Evolutionary conservation across 2,329 filamentous ascomycete genomes (phyloP).

Genomic region (Colletotrichum karsti): DNA sequence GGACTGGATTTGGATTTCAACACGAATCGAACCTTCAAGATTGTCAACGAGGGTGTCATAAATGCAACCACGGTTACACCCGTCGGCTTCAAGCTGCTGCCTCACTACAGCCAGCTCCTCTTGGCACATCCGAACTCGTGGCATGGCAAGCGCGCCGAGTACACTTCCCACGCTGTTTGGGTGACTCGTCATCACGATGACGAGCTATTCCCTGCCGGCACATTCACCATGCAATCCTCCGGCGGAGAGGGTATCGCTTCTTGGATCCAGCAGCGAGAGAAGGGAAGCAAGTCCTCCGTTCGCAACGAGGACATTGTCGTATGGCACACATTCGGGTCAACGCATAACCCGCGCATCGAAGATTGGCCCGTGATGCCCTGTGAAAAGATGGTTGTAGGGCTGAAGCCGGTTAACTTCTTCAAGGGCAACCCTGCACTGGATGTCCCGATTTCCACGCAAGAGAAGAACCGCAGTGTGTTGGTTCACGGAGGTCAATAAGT

Average conservation of each 20-base stretch:
- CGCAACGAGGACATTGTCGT: constrained; percentile 62
- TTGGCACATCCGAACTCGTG: constrained; percentile 48
- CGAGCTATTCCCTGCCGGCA: constrained; percentile 52
- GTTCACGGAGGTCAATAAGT: background rate
- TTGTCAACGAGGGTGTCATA: constrained; percentile 51
- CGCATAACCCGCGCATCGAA: constrained; percentile 71
- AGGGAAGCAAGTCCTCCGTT: constrained; percentile 51
- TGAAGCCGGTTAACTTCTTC: constrained; percentile 65
- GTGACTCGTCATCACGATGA: constrained; percentile 52
- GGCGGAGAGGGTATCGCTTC: constrained; percentile 48
- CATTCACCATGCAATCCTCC: constrained; percentile 56
- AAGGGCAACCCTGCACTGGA: constrained; percentile 58
- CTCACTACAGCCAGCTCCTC: constrained; percentile 54
- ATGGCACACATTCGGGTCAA: constrained; percentile 68
- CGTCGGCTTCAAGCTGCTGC: constrained; percentile 55
- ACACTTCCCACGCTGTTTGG: constrained; percentile 53
- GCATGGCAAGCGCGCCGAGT: constrained; percentile 50
- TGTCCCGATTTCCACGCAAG: constrained; percentile 51
- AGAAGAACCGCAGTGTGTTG: constrained; percentile 43
- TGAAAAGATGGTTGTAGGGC: constrained; percentile 59
- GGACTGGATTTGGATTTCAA: constrained; percentile 59
- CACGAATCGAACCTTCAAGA: constrained; percentile 58
- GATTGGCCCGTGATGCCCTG: constrained; percentile 76
- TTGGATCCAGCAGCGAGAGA: constrained; percentile 45
- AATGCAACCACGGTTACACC: constrained; percentile 54